Percentiles rank a stretch among this genome's conserved stretches.
Evolutionary conservation across 2,329 filamentous ascomycete genomes (phyloP).

Genomic region (Neocatenulostroma microsporum): DNA sequence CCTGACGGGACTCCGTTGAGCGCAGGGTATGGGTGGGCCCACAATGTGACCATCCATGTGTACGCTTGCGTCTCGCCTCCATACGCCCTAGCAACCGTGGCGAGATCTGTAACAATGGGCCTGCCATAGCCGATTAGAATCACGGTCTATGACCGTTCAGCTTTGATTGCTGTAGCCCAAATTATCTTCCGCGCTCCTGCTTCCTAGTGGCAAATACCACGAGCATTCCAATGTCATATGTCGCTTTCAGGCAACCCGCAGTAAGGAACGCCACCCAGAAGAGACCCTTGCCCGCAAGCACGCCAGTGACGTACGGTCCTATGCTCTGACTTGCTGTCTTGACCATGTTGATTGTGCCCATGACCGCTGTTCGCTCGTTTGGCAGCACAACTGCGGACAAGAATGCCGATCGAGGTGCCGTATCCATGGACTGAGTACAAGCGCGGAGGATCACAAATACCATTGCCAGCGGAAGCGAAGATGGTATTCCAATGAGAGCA

Average conservation of each 20-base stretch:
- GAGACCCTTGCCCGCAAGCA: conserved; percentile 47
- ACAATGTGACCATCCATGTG: no score
- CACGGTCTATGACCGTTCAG: no score
- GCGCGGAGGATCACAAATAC: conserved; percentile 55
- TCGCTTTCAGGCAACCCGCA: conserved; percentile 58
- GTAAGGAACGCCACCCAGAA: conserved; percentile 58
- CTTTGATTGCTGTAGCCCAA: no score
- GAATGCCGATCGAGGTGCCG: conserved; percentile 62
- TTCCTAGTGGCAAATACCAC: no score
- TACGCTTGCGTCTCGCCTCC: no score
- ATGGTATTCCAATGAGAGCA: conserved; percentile 51
- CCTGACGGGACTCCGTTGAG: no score
- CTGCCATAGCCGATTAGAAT: no score
- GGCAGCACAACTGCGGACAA: conserved; percentile 57
- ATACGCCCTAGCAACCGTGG: no score
- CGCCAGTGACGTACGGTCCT: conserved; percentile 58
- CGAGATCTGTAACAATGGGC: no score
- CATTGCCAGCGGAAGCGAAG: conserved; percentile 47
- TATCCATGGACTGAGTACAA: conserved; percentile 60
- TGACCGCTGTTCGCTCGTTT: conserved; percentile 60
- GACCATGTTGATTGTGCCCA: conserved; percentile 62
- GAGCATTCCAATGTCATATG: conserved; percentile 29
- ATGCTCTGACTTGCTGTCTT: conserved; percentile 57
- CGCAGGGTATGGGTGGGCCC: no score
- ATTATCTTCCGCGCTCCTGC: no score